These are phyloP conservation scores for Botrytis byssoidea DNA, from an alignment of 2,329 filamentous ascomycete species.

Conservation along the genomic window DNA sequence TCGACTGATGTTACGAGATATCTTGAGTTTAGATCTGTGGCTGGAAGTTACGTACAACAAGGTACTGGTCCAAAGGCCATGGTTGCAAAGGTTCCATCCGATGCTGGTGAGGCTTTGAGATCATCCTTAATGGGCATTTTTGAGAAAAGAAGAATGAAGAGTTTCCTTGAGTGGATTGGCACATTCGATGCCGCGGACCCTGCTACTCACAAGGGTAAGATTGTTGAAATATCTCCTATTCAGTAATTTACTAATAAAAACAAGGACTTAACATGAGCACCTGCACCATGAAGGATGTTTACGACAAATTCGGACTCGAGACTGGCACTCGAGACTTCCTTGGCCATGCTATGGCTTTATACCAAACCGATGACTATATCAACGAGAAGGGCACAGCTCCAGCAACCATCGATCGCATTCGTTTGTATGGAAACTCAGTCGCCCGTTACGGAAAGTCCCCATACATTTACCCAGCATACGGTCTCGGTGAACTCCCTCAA, in stretches of 20 bases:
- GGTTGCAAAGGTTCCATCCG: constrained; percentile 94
- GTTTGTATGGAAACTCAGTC: constrained; percentile 96
- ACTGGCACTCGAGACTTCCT: constrained; percentile 88
- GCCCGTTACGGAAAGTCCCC: constrained; percentile 97
- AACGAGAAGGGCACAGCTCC: constrained; percentile 68
- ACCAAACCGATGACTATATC: constrained; percentile 86
- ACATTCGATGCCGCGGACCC: constrained; percentile 80
- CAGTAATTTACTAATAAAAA: constrained; percentile 29
- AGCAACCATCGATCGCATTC: constrained; percentile 87
- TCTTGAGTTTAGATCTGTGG: constrained; percentile 91
- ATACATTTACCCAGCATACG: constrained; percentile 99
- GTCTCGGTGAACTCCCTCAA: constrained; percentile 93
- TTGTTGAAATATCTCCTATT: constrained; percentile 23
- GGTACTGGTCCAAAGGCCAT: constrained; percentile 78
- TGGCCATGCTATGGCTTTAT: constrained; percentile 97
- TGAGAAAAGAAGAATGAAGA: constrained; percentile 95
- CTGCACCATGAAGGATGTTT: constrained; percentile 96
- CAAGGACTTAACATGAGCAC: constrained; percentile 74
- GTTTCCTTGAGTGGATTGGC: constrained; percentile 94
- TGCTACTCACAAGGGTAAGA: constrained; percentile 81
- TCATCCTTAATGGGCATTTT: constrained; percentile 96
- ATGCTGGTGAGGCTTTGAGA: constrained; percentile 83
- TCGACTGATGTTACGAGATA: constrained; percentile 90
- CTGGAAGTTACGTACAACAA: constrained; percentile 95
- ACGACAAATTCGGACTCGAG: constrained; percentile 96